Evolutionary conservation across 371 early-diverging fungal species (phyloP).

Genomic region (Syncephalastrum sp.): DNA sequence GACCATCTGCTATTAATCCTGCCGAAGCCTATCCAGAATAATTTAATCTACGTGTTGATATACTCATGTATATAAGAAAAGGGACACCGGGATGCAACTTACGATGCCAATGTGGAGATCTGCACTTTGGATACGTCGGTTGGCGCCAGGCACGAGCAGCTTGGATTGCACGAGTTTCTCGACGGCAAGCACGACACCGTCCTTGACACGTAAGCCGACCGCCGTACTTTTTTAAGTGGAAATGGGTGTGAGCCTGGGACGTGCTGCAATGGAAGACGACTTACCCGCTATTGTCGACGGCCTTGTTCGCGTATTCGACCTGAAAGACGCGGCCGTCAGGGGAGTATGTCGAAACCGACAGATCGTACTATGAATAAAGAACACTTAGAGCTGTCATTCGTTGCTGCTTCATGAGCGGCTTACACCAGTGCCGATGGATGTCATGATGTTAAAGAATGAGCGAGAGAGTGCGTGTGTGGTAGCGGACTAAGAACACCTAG

Average conservation of each 20-base stretch:
- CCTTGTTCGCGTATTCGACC: slow-evolving; percentile 97
- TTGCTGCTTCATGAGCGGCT: slow-evolving; percentile 14
- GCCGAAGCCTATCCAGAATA: slow-evolving; percentile 71
- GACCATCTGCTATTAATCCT: slow-evolving; percentile 94
- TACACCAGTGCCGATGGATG: slow-evolving; percentile 74
- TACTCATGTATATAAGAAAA: background rate
- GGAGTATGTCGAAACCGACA: slow-evolving; percentile 96
- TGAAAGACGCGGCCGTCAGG: slow-evolving; percentile 99
- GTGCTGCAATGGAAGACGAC: background rate
- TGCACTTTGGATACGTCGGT: slow-evolving; percentile 89
- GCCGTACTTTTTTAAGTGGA: slow-evolving; percentile 67
- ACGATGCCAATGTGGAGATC: slow-evolving; percentile 94
- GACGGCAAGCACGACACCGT: slow-evolving; percentile 95
- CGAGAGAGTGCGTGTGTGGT: background rate
- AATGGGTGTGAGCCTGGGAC: background rate
- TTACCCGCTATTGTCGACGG: slow-evolving; percentile 98
- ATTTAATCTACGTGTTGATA: too few relatives aligned
- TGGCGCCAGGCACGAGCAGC: slow-evolving; percentile 88
- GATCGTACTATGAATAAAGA: slow-evolving; percentile 78
- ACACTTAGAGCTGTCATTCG: slow-evolving; percentile 1
- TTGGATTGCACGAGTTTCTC: slow-evolving; percentile 96
- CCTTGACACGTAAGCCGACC: slow-evolving; percentile 92
- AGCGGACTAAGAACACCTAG: background rate
- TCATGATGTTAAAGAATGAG: slow-evolving; percentile 38
- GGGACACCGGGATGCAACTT: slow-evolving; percentile 16